Conservation (phyloP, 192 early-diverging fungal species). For the Haplosporangium gracile region DNA sequence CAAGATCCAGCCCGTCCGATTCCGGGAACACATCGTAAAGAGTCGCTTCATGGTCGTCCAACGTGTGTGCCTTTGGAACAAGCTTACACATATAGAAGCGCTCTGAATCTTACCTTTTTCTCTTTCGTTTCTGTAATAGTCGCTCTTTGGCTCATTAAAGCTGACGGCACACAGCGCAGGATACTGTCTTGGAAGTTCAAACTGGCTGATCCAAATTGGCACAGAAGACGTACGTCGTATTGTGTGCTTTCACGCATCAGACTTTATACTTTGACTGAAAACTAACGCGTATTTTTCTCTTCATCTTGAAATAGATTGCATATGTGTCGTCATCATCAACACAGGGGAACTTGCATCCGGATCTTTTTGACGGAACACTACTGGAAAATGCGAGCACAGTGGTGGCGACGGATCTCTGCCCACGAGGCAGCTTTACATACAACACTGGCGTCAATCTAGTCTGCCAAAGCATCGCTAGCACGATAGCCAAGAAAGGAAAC, state of each 20-base stretch:
- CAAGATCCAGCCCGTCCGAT: slow-evolving; percentile 72
- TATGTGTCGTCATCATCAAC: slow-evolving; percentile 63
- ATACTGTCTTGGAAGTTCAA: slow-evolving; percentile 78
- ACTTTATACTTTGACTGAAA: neutral
- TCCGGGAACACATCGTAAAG: slow-evolving; percentile 66
- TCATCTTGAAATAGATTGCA: slow-evolving; percentile 39
- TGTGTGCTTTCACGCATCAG: neutral
- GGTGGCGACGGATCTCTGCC: slow-evolving; percentile 58
- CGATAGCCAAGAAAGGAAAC: slow-evolving; percentile 63
- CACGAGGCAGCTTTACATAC: slow-evolving; percentile 45
- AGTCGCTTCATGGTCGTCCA: neutral
- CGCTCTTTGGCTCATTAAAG: slow-evolving; percentile 54
- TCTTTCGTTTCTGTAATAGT: slow-evolving; percentile 11
- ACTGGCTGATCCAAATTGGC: slow-evolving; percentile 80
- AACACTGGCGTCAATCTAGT: slow-evolving; percentile 55
- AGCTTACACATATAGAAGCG: neutral
- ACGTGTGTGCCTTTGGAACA: neutral
- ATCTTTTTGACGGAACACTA: slow-evolving; percentile 60
- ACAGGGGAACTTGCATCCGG: slow-evolving; percentile 60
- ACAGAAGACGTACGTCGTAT: slow-evolving; percentile 58
- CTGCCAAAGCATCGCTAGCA: slow-evolving; percentile 51
- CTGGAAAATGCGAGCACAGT: slow-evolving; percentile 59
- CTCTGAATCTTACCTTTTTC: neutral
- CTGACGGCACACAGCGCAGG: slow-evolving; percentile 79
- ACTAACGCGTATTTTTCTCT: neutral